These are phyloP conservation scores for Boletus coccyginus DNA, from an alignment of 768 basidiomycete species.

Conservation along the genomic window DNA sequence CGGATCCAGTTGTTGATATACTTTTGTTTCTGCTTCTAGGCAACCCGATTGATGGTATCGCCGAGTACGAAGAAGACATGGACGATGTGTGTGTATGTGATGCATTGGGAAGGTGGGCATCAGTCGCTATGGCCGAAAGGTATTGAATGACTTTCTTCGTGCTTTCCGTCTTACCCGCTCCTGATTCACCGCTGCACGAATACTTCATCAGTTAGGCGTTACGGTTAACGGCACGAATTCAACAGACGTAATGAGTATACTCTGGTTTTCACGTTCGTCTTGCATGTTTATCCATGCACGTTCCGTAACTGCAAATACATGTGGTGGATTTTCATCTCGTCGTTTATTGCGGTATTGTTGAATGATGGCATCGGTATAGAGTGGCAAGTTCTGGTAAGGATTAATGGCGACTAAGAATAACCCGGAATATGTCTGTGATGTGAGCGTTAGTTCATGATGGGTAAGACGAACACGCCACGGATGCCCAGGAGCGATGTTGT, in stretches of 20 bases:
- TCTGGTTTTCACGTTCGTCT: conserved; percentile 95
- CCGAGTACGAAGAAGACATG: conserved; percentile 48
- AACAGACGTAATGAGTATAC: conserved; percentile 94
- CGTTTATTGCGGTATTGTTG: conserved; percentile 89
- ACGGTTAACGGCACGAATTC: neutral
- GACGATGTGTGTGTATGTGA: conserved; percentile 71
- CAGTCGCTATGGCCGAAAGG: conserved; percentile 93
- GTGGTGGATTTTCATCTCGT: conserved; percentile 90
- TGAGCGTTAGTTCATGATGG: conserved; percentile 11
- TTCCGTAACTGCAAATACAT: conserved; percentile 96
- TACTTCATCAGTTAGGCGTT: conserved; percentile 10
- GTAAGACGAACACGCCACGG: conserved; percentile 2
- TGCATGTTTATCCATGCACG: conserved; percentile 99
- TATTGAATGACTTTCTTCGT: conserved; percentile 99
- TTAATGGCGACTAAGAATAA: conserved; percentile 98
- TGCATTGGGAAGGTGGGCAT: conserved; percentile 53
- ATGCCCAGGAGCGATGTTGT: conserved; percentile 1
- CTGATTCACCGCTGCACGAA: conserved; percentile 83
- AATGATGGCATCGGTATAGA: conserved; percentile 86
- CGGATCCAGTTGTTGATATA: conserved; percentile 42
- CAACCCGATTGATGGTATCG: conserved; percentile 65
- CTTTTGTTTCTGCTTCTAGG: conserved; percentile 65
- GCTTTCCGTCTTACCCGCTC: conserved; percentile 98
- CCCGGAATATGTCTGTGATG: conserved; percentile 81
- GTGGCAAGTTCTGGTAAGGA: conserved; percentile 88